Evolutionary conservation across 129 eudicot species (phyloP).

Genomic region (Lactuca saligna): DNA sequence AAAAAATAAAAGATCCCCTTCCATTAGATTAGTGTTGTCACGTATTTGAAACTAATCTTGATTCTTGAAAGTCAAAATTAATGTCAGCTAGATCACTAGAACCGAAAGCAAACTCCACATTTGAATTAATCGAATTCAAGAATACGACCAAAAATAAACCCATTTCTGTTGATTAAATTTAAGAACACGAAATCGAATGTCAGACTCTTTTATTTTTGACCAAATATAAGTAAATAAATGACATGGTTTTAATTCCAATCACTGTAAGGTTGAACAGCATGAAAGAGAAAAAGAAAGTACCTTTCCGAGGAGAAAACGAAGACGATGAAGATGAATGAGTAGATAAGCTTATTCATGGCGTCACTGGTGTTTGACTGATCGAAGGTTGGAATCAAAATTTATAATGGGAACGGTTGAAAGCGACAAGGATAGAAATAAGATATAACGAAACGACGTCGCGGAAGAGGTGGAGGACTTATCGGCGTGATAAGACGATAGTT

Average conservation of each 20-base stretch:
- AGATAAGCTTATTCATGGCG: conserved; percentile 32
- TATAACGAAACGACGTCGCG: conserved; percentile 22
- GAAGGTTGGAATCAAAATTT: conserved; percentile 11
- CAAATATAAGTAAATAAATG: not conserved
- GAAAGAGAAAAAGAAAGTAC: conserved; percentile 24
- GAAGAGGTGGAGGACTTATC: conserved; percentile 7
- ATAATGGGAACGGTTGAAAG: conserved; percentile 19
- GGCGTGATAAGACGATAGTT: conserved; percentile 19
- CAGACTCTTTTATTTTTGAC: not conserved
- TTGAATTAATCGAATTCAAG: not conserved
- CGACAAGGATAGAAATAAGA: not conserved
- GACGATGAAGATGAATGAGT: conserved; percentile 23
- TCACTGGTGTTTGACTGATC: conserved; percentile 10
- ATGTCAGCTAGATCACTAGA: not conserved
- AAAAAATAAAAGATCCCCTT: not conserved
- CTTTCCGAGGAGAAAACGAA: conserved; percentile 30
- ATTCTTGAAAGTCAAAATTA: not conserved
- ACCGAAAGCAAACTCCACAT: conserved; percentile 4
- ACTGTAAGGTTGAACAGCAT: not conserved
- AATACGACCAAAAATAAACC: not conserved
- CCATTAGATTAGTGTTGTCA: not conserved
- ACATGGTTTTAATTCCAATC: not conserved
- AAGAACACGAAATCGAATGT: not conserved
- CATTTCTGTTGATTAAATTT: not conserved
- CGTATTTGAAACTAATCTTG: not conserved